Evolutionary conservation across 2,329 filamentous ascomycete species (phyloP).

Genomic region (Botryotinia narcissicola): DNA sequence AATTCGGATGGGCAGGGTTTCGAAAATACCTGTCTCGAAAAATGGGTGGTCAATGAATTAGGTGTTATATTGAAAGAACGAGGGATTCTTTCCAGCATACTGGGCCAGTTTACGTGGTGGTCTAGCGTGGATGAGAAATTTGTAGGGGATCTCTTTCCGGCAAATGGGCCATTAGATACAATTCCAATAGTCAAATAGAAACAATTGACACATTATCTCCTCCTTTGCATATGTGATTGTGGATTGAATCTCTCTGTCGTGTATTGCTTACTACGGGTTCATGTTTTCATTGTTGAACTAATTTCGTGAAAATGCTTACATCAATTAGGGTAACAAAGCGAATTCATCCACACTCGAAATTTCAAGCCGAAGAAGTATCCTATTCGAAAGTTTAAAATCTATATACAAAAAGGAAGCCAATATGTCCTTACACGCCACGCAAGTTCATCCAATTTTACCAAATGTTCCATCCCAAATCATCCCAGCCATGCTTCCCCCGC

Average conservation of each 20-base stretch:
- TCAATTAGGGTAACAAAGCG: background rate
- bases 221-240: background rate
- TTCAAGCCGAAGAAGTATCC: background rate
- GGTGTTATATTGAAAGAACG: background rate
- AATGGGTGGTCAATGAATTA: no score
- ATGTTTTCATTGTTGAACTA: accelerated
- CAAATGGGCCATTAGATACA: background rate
- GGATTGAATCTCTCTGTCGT: background rate
- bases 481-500: background rate
- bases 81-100: background rate
- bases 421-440: no score
- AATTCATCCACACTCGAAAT: background rate
- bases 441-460: background rate
- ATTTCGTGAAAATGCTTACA: background rate
- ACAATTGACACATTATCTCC: background rate
- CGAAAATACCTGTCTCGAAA: background rate
- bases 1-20: background rate
- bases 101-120: background rate
- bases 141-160: background rate
- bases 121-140: background rate
- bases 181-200: background rate
- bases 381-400: background rate
- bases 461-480: background rate
- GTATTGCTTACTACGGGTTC: background rate
- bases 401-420: background rate